Conservation (phyloP, 805 yeast genomes). For the Suhomyces sp. region DNA sequence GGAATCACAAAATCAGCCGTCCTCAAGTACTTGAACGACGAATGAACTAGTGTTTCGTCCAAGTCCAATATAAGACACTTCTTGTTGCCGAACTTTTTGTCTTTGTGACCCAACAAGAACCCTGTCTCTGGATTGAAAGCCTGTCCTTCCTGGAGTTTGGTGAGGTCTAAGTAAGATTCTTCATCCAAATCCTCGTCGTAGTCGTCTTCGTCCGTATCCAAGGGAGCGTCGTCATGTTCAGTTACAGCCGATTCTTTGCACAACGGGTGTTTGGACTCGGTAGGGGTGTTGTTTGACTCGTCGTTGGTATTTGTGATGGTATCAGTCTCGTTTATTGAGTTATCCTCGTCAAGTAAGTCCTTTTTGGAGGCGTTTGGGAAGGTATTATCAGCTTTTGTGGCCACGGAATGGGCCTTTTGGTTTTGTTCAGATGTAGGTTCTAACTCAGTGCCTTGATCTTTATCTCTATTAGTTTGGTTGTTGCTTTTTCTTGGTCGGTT, state of each 20-base stretch:
- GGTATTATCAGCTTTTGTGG: neutral
- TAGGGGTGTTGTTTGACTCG: constrained; percentile 13
- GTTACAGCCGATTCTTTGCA: neutral
- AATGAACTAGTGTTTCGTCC: constrained; percentile 95
- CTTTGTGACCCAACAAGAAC: constrained; percentile 59
- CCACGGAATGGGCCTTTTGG: neutral
- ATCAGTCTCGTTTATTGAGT: constrained; percentile 40
- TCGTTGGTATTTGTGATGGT: constrained; percentile 39
- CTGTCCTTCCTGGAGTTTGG: constrained; percentile 70
- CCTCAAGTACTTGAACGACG: constrained; percentile 85
- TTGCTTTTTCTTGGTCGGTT: neutral
- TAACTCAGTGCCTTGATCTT: neutral
- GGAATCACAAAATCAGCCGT: constrained; percentile 97
- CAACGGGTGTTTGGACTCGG: constrained; percentile 1
- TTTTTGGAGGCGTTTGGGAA: constrained; percentile 13
- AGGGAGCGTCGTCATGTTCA: neutral
- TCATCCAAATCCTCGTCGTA: constrained; percentile 28
- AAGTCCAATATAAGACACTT: constrained; percentile 89
- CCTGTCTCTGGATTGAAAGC: constrained; percentile 60
- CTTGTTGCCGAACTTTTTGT: constrained; percentile 49
- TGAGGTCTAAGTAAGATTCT: constrained; percentile 48
- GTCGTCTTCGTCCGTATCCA: constrained; percentile 19
- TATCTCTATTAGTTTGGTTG: neutral
- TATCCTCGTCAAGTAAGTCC: constrained; percentile 34
- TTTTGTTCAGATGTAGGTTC: neutral